Evolutionary conservation across 306 rosid genomes (phyloP).

Genomic region (Luffa aegyptiaca): DNA sequence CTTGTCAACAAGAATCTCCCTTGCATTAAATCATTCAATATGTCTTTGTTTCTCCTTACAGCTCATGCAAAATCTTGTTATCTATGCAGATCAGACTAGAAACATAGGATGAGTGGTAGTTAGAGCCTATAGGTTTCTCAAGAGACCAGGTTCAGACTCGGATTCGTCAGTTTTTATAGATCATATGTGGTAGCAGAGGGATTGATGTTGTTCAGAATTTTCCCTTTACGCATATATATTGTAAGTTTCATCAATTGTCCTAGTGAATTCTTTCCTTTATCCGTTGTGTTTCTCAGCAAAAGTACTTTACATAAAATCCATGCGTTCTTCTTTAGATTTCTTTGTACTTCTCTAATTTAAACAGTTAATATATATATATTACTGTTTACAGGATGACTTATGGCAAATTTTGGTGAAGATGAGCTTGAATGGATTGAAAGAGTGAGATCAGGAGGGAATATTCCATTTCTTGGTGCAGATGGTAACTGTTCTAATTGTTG

Average conservation of each 20-base stretch:
- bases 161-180: background rate
- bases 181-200: background rate
- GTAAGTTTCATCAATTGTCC: background rate
- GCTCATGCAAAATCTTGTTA: background rate
- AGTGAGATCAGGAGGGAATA: conserved; percentile 57
- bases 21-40: background rate
- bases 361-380: background rate
- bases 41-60: background rate
- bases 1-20: background rate
- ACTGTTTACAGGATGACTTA: conserved; percentile 5
- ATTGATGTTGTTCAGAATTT: background rate
- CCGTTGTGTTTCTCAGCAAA: background rate
- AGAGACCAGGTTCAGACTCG: background rate
- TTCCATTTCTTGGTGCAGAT: conserved; percentile 45
- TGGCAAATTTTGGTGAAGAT: conserved; percentile 37
- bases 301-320: background rate
- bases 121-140: background rate
- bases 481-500: conserved; percentile 62
- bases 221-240: background rate
- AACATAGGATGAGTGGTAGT: background rate
- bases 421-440: conserved; percentile 55
- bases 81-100: background rate
- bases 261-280: background rate
- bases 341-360: background rate
- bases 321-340: background rate